Conservation (phyloP, 768 basidiomycete species). For the Lentinula raphanica region DNA sequence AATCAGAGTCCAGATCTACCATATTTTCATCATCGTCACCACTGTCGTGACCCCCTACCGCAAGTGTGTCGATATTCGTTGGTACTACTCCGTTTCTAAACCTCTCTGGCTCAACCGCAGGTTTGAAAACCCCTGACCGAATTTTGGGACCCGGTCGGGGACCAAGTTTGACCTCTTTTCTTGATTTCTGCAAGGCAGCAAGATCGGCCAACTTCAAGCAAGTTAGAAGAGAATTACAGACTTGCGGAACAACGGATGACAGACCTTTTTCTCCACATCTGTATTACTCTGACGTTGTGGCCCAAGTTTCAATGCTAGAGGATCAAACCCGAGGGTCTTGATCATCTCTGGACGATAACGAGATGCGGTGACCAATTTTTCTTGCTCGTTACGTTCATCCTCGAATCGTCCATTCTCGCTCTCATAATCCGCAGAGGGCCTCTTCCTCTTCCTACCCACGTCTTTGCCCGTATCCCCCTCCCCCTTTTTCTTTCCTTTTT, state of each 20-base stretch:
- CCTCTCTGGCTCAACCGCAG: slow-evolving; percentile 23
- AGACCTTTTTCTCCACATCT: slow-evolving; percentile 55
- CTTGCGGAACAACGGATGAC: too few species aligned
- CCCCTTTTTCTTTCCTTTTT: slow-evolving; percentile 14
- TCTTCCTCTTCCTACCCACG: slow-evolving; percentile 20
- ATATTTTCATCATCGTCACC: background rate
- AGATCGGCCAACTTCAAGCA: slow-evolving; percentile 57
- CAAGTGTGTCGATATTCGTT: background rate
- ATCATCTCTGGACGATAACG: slow-evolving; percentile 61
- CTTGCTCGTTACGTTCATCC: background rate
- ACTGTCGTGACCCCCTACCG: background rate
- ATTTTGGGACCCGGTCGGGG: slow-evolving; percentile 60
- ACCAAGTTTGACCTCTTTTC: slow-evolving; percentile 51
- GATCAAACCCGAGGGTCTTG: slow-evolving; percentile 76
- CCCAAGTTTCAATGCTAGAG: slow-evolving; percentile 48
- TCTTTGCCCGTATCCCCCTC: slow-evolving; percentile 13
- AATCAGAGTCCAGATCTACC: background rate
- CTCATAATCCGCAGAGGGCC: slow-evolving; percentile 17
- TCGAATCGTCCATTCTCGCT: slow-evolving; percentile 11
- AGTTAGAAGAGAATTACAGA: background rate
- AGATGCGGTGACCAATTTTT: slow-evolving; percentile 17
- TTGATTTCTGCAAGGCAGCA: slow-evolving; percentile 44
- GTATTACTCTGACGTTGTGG: slow-evolving; percentile 31
- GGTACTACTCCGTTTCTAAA: background rate
- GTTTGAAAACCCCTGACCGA: slow-evolving; percentile 51